Conservation (phyloP, 805 yeast genomes). For the Scheffersomyces stipitis region DNA sequence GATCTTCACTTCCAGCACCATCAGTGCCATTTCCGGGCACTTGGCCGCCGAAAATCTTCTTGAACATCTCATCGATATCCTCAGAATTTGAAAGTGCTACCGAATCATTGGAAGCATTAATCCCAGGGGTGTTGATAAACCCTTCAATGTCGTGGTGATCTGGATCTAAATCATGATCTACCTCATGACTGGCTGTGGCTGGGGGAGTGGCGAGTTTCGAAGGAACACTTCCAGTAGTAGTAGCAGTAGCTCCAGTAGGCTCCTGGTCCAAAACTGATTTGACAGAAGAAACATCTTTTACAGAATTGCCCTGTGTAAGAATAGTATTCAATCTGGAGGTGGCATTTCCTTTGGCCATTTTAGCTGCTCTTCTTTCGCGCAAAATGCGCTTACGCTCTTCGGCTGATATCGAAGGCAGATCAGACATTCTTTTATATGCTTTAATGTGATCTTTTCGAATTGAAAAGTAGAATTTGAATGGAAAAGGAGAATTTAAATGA, state of each 20-base stretch:
- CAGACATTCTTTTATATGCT: not conserved
- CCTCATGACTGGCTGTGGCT: not conserved
- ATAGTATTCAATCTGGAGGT: constrained; percentile 50
- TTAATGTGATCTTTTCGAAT: too few species aligned
- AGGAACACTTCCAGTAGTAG: constrained; percentile 1
- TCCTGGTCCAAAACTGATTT: constrained; percentile 33
- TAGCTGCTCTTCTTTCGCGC: constrained; percentile 66
- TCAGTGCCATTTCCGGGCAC: constrained; percentile 5
- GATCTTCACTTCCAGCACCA: constrained; percentile 15
- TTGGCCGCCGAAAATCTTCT: constrained; percentile 26
- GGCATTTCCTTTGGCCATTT: constrained; percentile 56
- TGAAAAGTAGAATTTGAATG: too few species aligned
- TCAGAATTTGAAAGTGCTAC: constrained; percentile 3
- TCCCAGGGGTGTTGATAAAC: constrained; percentile 4
- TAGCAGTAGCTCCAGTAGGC: constrained; percentile 3
- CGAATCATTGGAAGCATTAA: not conserved
- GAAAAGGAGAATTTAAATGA: too few species aligned
- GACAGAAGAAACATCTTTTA: constrained; percentile 27
- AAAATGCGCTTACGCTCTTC: constrained; percentile 59
- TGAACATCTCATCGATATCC: constrained; percentile 37
- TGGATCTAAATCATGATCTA: constrained; percentile 32
- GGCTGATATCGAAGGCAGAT: constrained; percentile 47
- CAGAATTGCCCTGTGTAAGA: constrained; percentile 39
- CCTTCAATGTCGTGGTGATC: constrained; percentile 37
- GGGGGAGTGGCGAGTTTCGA: constrained; percentile 2